Evolutionary conservation across 2,329 filamentous ascomycete genomes (phyloP).

Genomic region (Lachnellula cervina): DNA sequence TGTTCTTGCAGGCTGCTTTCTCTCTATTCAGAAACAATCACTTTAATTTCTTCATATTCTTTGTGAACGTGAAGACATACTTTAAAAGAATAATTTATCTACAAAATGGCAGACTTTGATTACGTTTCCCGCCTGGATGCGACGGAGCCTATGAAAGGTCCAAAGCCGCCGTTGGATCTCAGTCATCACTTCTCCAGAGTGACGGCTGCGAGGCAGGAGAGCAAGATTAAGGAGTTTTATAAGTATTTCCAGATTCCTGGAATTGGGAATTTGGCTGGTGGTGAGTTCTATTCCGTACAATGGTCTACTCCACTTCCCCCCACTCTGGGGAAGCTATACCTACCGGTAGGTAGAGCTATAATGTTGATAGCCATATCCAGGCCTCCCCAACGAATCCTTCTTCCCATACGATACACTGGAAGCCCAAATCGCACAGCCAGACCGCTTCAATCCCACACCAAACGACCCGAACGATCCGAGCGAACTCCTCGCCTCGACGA

Average conservation of each 20-base stretch:
- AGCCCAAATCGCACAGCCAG: slow-evolving; percentile 68
- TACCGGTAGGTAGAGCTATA: too few species aligned
- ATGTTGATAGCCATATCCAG: slow-evolving; percentile 31
- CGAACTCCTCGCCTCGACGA: slow-evolving; percentile 33
- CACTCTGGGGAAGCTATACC: neutral
- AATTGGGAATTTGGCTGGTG: slow-evolving; percentile 58
- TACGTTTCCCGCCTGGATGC: slow-evolving; percentile 17
- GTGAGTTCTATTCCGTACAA: slow-evolving; percentile 36
- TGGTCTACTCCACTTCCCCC: neutral
- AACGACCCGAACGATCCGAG: slow-evolving; percentile 47
- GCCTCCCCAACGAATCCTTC: slow-evolving; percentile 72
- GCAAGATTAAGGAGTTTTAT: slow-evolving; percentile 75
- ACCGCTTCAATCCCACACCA: slow-evolving; percentile 68
- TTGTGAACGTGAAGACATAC: too few species aligned
- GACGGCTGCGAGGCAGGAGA: slow-evolving; percentile 60
- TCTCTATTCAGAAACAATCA: neutral
- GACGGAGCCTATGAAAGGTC: slow-evolving; percentile 3
- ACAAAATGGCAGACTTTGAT: slow-evolving; percentile 24
- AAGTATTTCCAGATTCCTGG: slow-evolving; percentile 69
- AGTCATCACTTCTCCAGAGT: slow-evolving; percentile 72
- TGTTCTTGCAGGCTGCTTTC: too few species aligned
- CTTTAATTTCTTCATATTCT: neutral
- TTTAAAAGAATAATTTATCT: too few species aligned
- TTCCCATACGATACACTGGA: slow-evolving; percentile 92
- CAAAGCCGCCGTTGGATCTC: slow-evolving; percentile 59